Base-by-base conservation (phyloP, 371 early-diverging fungal genomes). In the Lichtheimia ramosa region DNA sequence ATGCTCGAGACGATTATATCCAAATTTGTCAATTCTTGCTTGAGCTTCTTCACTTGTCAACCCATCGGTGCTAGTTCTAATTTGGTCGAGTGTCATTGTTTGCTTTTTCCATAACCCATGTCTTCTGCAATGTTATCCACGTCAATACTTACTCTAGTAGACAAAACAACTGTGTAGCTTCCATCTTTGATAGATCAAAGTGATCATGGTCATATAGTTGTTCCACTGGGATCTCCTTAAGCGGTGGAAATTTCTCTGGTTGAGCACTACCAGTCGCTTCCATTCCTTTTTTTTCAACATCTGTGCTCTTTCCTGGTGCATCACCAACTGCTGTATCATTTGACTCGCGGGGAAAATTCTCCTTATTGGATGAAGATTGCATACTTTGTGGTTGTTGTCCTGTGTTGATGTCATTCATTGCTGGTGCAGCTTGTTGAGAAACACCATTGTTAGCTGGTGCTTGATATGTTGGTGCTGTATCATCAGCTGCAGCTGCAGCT, bases 131-230 rank as follows among this genome's bases (percentile, higher is more conserved):
- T n/a, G n/a, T n/a, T 34, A 1, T 8, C 5, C 34, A 34, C 34
- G 34, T 34, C 10, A 34, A 8, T 2, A 18, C 71, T 59, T 68
- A 74, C 74, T 86, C 84, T 43, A 88, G 72, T 27, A 88, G 71
- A 62, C 74, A 75, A 74, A 84, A 84, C 15, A 88, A 82, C 64
- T 85, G 77, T 48, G 73, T 75, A 13, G 67, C 69, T 50, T 86
- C 87, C 88, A 88, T 86, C 49, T 87, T 88, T 20, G 86, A 85
- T 61, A 88, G 74, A 65, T 88, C 87, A 63, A 81, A 86, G 68
- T 84, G 85, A 41, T 88, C 88, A 76, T 86, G 87, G 77, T 88
- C 81, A 69, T 88, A 88, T 40, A 88, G 74, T 65, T 86, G 86
- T 56, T 85, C 77, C 21, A 83, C 83, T 16, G 83, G 62, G 24